Base-by-base conservation (phyloP, 345 rosid genomes). In the Lumnitzera racemosa region DNA sequence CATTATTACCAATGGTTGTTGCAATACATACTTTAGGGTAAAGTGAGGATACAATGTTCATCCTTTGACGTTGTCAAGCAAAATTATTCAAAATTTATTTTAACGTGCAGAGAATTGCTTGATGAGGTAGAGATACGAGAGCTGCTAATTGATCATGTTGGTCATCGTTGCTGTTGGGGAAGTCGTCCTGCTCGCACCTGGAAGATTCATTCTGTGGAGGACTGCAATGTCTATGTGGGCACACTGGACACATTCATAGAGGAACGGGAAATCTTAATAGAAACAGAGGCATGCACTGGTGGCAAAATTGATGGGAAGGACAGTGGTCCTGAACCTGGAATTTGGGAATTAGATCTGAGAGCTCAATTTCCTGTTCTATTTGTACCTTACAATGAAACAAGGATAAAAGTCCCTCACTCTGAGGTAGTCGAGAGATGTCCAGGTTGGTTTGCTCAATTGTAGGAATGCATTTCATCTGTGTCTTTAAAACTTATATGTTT, bases 141-240 rank as follows among this genome's bases (percentile, higher is more conserved):
- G 72, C 79, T 94, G 70, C 96, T 94, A n/a, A 84, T 94, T 59
- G 95, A 90, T 68, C 95, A 88, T 64, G 83, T 94, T 12, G 96
- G 92, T 31, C 99, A 90, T 64, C 90, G 86, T 53, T 94, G 96
- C 57, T 94, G 99, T 76, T 90, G 97, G 97, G 99, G 97, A 66
- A 94, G 99, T 64, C 92, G 84, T 61, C 99, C 95, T 27, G 92
- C 99, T 78, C 84, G 99, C 47, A 80, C 96, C 4, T 94, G 99
- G 97, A 94, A 76, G 81, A 94, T 94, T 77, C 87, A 56, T 31
- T 73, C 88, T 0, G 65, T 90, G 3, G 99, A 94, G 72, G 99
- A 88, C 78, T 94, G 99, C 73, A 89, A 90, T 74, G 97, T 94
- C 58, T 88, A 90, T 64, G 89, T 88, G 3, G 99, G 99, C 61